Evolutionary conservation across 2,329 filamentous ascomycete genomes (phyloP).

Genomic region (Trichoderma sp.): DNA sequence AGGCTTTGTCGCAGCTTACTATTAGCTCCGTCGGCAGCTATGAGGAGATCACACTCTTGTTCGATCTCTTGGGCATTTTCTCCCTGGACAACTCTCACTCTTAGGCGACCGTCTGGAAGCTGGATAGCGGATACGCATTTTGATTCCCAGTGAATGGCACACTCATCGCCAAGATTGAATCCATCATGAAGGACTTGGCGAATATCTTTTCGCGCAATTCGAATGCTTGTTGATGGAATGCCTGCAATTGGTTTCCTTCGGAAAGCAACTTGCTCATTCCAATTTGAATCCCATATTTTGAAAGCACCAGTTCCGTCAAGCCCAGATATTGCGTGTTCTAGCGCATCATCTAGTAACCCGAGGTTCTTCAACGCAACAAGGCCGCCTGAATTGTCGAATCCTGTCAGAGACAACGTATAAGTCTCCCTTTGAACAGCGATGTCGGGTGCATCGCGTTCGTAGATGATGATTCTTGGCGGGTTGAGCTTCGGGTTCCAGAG

Average conservation of each 20-base stretch:
- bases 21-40: conserved; percentile 51
- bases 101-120: conserved; percentile 35
- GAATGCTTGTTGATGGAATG: conserved; percentile 44
- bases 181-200: conserved; percentile 42
- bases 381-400: conserved; percentile 37
- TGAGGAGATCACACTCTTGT: conserved; percentile 46
- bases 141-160: conserved; percentile 37
- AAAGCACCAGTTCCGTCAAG: conserved; percentile 41
- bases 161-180: conserved; percentile 22
- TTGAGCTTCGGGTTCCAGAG: conserved; percentile 38
- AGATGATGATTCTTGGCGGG: conserved; percentile 41
- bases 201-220: conserved; percentile 45
- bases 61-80: conserved; percentile 26
- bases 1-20: conserved; percentile 47
- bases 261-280: conserved; percentile 42
- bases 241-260: conserved; percentile 38
- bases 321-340: conserved; percentile 34
- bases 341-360: conserved; percentile 39
- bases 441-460: conserved; percentile 43
- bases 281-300: conserved; percentile 47
- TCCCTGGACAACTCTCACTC: conserved; percentile 30
- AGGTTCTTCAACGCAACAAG: conserved; percentile 43
- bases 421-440: conserved; percentile 36
- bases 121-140: conserved; percentile 36
- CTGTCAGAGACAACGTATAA: conserved; percentile 43